Percentiles rank a stretch among this genome's conserved stretches.
phyloP scores from a whole-genome alignment of 805 yeast genomes.

The Yamadazyma scolyti region DNA sequence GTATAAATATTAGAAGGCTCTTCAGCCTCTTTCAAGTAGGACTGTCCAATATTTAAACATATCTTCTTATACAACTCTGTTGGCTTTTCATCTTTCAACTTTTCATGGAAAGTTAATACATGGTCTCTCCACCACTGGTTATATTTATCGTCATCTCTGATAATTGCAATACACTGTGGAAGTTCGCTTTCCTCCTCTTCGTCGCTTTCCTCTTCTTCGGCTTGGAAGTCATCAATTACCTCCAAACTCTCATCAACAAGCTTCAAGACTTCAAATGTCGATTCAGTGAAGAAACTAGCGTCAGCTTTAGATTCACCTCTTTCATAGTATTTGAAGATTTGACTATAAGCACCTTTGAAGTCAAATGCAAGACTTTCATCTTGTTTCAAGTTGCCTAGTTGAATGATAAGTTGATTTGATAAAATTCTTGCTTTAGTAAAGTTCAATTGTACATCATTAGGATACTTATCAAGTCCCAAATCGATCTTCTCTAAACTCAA shows the following conservation, averaged over 20 bases:
- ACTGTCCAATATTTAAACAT: constrained; percentile 55
- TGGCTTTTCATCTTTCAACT: constrained; percentile 19
- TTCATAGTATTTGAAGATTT: constrained; percentile 43
- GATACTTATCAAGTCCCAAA: constrained; percentile 50
- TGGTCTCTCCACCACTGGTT: constrained; percentile 57
- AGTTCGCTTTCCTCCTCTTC: constrained; percentile 22
- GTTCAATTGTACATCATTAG: constrained; percentile 43
- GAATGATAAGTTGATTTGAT: constrained; percentile 56
- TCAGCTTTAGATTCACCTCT: constrained; percentile 18
- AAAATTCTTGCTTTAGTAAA: constrained; percentile 55
- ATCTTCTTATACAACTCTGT: constrained; percentile 26
- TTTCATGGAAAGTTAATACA: constrained; percentile 26
- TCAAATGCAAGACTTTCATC: constrained; percentile 13
- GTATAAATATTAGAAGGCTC: constrained; percentile 53
- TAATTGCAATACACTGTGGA: constrained; percentile 18
- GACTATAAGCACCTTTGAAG: constrained; percentile 33
- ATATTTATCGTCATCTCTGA: constrained; percentile 40
- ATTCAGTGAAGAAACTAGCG: constrained; percentile 32
- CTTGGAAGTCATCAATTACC: constrained; percentile 31
- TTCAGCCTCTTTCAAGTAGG: constrained; percentile 63
- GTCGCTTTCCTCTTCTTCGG: constrained; percentile 32
- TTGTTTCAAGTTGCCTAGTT: constrained; percentile 29
- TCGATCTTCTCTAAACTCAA: constrained; percentile 70
- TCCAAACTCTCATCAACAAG: constrained; percentile 67
- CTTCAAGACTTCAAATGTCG: constrained; percentile 50